phyloP scores from a whole-genome alignment of 1,284 basidiomycete species.

The Leccinum angustisporum region DNA sequence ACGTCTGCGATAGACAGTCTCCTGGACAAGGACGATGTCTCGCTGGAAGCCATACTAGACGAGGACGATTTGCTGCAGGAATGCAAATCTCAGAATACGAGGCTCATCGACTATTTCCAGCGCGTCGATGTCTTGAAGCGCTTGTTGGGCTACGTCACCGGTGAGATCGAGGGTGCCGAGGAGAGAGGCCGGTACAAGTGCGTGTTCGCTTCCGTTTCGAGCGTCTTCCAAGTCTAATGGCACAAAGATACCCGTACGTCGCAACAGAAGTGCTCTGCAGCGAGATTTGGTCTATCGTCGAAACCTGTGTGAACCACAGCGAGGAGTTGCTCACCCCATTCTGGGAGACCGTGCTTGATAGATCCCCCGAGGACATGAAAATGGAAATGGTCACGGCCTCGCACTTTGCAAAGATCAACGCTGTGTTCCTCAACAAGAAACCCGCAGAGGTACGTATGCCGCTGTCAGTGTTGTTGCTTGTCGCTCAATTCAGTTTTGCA shows the following conservation, averaged over 20 bases:
- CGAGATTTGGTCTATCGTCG: slow-evolving; percentile 93
- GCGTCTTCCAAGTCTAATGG: slow-evolving; percentile 6
- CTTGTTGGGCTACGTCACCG: slow-evolving; percentile 81
- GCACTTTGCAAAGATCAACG: slow-evolving; percentile 88
- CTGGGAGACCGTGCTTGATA: slow-evolving; percentile 91
- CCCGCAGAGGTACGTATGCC: slow-evolving; percentile 81
- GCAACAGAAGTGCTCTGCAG: slow-evolving; percentile 95
- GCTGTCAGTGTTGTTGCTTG: slow-evolving; percentile 8
- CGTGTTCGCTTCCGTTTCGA: slow-evolving; percentile 31
- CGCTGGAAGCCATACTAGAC: slow-evolving; percentile 89
- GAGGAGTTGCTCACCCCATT: slow-evolving; percentile 77
- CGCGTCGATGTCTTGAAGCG: slow-evolving; percentile 78
- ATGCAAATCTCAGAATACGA: slow-evolving; percentile 92
- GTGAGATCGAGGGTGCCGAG: slow-evolving; percentile 79
- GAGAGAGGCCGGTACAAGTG: slow-evolving; percentile 71
- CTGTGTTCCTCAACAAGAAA: slow-evolving; percentile 84
- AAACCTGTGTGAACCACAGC: slow-evolving; percentile 79
- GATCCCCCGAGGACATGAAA: slow-evolving; percentile 76
- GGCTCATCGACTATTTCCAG: slow-evolving; percentile 84
- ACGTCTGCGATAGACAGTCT: slow-evolving; percentile 80
- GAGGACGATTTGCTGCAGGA: slow-evolving; percentile 94
- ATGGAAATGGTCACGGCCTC: slow-evolving; percentile 74
- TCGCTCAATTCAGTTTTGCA: slow-evolving; percentile 41
- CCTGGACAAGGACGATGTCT: slow-evolving; percentile 81
- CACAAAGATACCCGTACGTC: slow-evolving; percentile 84